Conservation (phyloP, 768 basidiomycete genomes). For the Lepiota brunneoincarnata region DNA sequence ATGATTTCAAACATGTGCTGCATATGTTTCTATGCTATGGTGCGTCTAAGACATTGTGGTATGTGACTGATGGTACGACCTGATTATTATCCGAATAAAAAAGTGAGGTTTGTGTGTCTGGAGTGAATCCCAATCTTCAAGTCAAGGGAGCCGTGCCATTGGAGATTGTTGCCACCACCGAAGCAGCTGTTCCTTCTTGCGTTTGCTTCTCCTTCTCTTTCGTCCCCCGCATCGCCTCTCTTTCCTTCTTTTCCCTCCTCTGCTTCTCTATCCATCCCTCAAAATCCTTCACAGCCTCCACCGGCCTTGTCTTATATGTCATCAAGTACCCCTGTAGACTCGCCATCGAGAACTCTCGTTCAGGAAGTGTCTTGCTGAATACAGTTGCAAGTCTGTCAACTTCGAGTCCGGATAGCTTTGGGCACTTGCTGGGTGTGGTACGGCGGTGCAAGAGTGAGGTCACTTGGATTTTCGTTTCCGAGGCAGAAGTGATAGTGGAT, state of each 20-base stretch:
- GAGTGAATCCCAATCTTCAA: too few relatives aligned
- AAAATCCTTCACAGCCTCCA: constrained; percentile 47
- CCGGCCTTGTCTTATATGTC: constrained; percentile 60
- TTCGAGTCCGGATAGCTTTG: constrained; percentile 36
- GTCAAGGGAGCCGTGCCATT: too few relatives aligned
- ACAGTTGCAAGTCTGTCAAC: constrained; percentile 45
- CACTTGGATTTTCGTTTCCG: constrained; percentile 9
- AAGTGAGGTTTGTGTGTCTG: too few relatives aligned
- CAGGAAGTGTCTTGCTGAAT: constrained; percentile 55
- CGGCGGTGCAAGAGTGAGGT: constrained; percentile 28
- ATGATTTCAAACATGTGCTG: too few relatives aligned
- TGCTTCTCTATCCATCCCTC: constrained; percentile 51
- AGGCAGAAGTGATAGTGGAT: background rate
- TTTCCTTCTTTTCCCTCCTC: constrained; percentile 15
- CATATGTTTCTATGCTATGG: too few relatives aligned
- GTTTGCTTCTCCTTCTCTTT: background rate
- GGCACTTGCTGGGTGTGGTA: constrained; percentile 17
- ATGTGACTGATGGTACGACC: too few relatives aligned
- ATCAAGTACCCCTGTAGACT: constrained; percentile 62
- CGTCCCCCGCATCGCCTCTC: background rate
- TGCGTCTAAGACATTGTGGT: too few relatives aligned
- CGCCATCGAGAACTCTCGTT: constrained; percentile 48
- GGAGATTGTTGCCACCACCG: background rate
- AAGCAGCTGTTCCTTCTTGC: background rate
- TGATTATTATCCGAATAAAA: too few relatives aligned